phyloP scores from a whole-genome alignment of 345 rosid species.

The Litchi chinensis region DNA sequence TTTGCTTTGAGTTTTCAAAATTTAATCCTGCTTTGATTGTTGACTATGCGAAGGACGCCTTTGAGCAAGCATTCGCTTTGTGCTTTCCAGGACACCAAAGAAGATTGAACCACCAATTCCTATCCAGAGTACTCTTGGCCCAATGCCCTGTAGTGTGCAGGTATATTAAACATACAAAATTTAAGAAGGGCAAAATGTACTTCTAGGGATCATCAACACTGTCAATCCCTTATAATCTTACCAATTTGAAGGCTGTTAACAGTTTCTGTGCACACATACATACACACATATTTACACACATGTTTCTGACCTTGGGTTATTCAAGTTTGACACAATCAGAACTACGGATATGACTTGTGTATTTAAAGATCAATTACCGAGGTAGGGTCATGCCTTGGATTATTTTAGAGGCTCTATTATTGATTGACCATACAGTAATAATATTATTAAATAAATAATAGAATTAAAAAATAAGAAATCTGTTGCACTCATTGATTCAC shows the following conservation, averaged over 20 bases:
- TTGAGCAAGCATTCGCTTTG: slow-evolving; percentile 69
- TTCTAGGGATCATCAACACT: neutral
- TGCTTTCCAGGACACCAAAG: slow-evolving; percentile 84
- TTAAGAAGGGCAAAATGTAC: neutral
- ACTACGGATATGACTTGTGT: neutral
- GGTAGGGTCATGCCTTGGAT: neutral
- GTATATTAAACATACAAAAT: neutral
- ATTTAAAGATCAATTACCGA: neutral
- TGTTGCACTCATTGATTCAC: neutral
- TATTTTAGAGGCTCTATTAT: neutral
- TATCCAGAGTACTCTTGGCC: slow-evolving; percentile 88
- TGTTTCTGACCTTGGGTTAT: neutral
- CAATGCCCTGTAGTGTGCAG: slow-evolving; percentile 65
- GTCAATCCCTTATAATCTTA: neutral
- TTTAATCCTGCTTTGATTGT: slow-evolving; percentile 33
- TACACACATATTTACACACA: neutral
- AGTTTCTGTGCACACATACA: neutral
- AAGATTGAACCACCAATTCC: slow-evolving; percentile 93
- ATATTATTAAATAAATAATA: no score
- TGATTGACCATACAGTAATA: neutral
- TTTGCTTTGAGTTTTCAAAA: slow-evolving; percentile 68
- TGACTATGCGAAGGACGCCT: slow-evolving; percentile 43
- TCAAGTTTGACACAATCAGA: neutral
- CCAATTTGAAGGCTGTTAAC: neutral
- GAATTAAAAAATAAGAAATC: neutral